phyloP scores from a whole-genome alignment of 2,329 filamentous ascomycete species.

The Aspergillus sp. region DNA sequence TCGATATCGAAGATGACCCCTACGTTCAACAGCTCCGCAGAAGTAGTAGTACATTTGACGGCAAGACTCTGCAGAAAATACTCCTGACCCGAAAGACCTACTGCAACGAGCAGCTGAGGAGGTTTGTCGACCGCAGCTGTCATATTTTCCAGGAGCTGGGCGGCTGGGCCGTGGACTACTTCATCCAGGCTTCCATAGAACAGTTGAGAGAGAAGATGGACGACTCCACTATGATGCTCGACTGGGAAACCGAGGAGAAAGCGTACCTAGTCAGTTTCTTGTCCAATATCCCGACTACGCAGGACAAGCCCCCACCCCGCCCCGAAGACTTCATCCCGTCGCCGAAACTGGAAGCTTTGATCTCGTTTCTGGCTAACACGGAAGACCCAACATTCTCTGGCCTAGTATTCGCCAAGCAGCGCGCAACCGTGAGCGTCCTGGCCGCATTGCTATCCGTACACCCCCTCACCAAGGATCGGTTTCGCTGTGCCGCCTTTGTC shows the following conservation, averaged over 20 bases:
- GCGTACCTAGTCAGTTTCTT: constrained; percentile 52
- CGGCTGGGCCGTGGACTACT: constrained; percentile 67
- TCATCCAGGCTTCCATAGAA: constrained; percentile 54
- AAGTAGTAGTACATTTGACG: constrained; percentile 38
- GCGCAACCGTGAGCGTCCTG: constrained; percentile 61
- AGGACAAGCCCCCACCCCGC: constrained; percentile 12
- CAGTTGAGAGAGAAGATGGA: constrained; percentile 25
- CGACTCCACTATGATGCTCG: constrained; percentile 34
- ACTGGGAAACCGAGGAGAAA: constrained; percentile 53
- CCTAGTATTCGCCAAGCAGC: constrained; percentile 67
- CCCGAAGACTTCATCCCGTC: constrained; percentile 42
- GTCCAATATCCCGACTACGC: constrained; percentile 15
- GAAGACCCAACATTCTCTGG: constrained; percentile 50
- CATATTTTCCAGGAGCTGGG: constrained; percentile 62
- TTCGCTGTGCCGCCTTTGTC: constrained; percentile 41
- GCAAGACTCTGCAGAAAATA: constrained; percentile 24
- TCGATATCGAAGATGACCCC: constrained; percentile 64
- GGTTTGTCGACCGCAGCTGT: constrained; percentile 51
- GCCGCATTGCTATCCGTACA: constrained; percentile 56
- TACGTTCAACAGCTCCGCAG: constrained; percentile 51
- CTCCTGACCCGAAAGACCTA: constrained; percentile 34
- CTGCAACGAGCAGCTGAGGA: constrained; percentile 55
- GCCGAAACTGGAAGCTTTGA: constrained; percentile 57
- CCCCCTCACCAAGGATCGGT: constrained; percentile 47
- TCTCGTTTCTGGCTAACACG: constrained; percentile 52